Evolutionary conservation across 805 yeast species (phyloP), one percentile per base, ranked within the genome.

Genomic region (Lipomyces japonicus): DNA sequence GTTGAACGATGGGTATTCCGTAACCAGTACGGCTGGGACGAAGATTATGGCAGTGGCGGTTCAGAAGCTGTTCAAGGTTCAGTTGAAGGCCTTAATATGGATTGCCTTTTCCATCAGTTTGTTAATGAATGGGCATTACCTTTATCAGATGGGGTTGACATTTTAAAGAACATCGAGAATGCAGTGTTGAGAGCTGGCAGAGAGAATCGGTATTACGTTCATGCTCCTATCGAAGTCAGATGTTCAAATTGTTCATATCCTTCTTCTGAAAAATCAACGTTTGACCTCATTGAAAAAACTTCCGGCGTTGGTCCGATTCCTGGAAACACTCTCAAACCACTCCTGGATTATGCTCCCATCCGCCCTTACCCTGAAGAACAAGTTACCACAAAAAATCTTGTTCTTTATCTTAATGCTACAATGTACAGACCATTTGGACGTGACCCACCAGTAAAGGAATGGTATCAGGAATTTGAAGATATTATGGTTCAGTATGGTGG

Each of bases 61-160:
- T 81, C 77, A 47, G 68, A 77, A 42, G 84, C 86, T 2, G 87
- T 90, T 9, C 88, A 83, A 62, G 77, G 79, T 51, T 84, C 95
- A 2, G 91, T 86, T 39, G 86, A 84, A 51, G 96, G 91, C 4
- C 79, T 91, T 62, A 88, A 86, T 67, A 87, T 91, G 95, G 97
- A 93, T 71, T 93, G 97, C 67, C 72, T 91, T 59, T 91, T 88
- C 68, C 81, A 89, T 39, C 98, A 91, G 68, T 90, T 82, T 69
- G 97, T 91, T 44, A 82, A 90, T 65, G 98, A 91, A 70, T 91
- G 97, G 97, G 89, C 93, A n/a, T 79, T 95, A 42, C 97, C 97
- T 19, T 71, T 91, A 63, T 75, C 61, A 4, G 55, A 54, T 19
- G 61, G 61, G 18, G 50, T 39, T 24, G 44, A 46, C 19, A 31